These are phyloP conservation scores for Schizopora paradoxa DNA, from an alignment of 1,284 basidiomycete species.

Conservation along the genomic window DNA sequence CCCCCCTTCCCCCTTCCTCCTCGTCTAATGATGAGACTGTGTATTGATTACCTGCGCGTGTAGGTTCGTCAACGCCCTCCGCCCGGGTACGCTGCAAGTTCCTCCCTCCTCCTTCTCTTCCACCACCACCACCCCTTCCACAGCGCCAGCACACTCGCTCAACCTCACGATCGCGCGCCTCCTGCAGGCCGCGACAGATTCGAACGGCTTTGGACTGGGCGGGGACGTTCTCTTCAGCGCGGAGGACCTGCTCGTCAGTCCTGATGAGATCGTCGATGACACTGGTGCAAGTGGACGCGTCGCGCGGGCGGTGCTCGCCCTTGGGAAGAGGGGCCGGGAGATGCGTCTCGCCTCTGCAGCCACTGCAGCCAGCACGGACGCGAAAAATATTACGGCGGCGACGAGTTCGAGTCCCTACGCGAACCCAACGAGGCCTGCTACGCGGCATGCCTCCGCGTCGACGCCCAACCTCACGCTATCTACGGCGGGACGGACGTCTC, in stretches of 20 bases:
- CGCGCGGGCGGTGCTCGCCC: slow-evolving; percentile 6
- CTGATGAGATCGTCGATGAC: slow-evolving; percentile 19
- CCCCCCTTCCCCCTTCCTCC: slow-evolving; percentile 11
- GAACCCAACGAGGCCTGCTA: slow-evolving; percentile 30
- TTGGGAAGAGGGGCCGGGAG: not conserved
- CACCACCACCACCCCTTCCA: too few relatives aligned
- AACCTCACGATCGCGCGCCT: slow-evolving; percentile 60
- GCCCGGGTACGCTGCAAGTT: too few relatives aligned
- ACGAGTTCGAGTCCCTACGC: slow-evolving; percentile 28
- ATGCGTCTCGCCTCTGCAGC: not conserved
- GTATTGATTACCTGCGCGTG: slow-evolving; percentile 9
- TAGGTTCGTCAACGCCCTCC: slow-evolving; percentile 72
- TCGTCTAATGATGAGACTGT: slow-evolving; percentile 3
- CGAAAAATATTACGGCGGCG: slow-evolving; percentile 18
- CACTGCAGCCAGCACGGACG: not conserved
- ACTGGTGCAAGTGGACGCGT: not conserved
- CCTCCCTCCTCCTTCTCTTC: too few relatives aligned
- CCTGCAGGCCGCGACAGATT: slow-evolving; percentile 44
- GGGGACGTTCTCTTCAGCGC: slow-evolving; percentile 40
- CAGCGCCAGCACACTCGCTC: too few relatives aligned
- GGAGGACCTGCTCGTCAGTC: slow-evolving; percentile 27
- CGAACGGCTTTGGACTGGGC: slow-evolving; percentile 36
- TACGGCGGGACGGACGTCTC: slow-evolving; percentile 23
- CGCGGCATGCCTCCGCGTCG: slow-evolving; percentile 45
- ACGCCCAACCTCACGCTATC: slow-evolving; percentile 49